A percentile compares a stretch with the other conserved stretches of the same genome.
Evolutionary conservation across 2,329 filamentous ascomycete species (phyloP).

Genomic region (Ophioceras dolichostomum): DNA sequence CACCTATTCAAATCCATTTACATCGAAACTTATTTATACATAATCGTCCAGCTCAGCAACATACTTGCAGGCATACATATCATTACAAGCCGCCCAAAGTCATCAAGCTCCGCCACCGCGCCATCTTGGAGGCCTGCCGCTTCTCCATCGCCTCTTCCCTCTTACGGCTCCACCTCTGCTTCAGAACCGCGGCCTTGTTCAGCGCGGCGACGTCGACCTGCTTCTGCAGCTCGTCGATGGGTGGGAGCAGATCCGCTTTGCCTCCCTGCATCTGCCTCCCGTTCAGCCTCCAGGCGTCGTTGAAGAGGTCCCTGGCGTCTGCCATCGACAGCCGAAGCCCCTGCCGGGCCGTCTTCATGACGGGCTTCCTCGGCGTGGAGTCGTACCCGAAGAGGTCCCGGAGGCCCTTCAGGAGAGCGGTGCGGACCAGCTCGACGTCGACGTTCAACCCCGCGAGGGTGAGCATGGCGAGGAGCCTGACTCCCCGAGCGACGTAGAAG

Average conservation of each 20-base stretch:
- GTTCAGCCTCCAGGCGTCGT: conserved; percentile 27
- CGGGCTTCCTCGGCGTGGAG: conserved; percentile 9
- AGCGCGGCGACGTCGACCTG: conserved; percentile 11
- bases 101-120: too few species aligned
- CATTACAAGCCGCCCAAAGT: too few species aligned
- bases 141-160: too few species aligned
- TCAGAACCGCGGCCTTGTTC: conserved; percentile 4
- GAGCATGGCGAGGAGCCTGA: conserved; percentile 20
- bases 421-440: conserved; percentile 9
- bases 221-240: conserved; percentile 12
- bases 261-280: too few species aligned
- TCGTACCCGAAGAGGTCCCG: conserved; percentile 20
- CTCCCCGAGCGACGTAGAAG: conserved; percentile 17
- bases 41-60: too few species aligned
- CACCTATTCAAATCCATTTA: too few species aligned
- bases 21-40: too few species aligned
- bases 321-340: conserved; percentile 15
- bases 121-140: too few species aligned
- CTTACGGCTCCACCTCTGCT: too few species aligned
- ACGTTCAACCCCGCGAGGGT: conserved; percentile 18
- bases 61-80: too few species aligned
- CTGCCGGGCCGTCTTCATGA: conserved; percentile 5
- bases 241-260: conserved; percentile 18
- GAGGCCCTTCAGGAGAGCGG: conserved; percentile 16
- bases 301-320: conserved; percentile 21